phyloP scores from a whole-genome alignment of 2,329 filamentous ascomycete species.

The Diatrype stigma region DNA sequence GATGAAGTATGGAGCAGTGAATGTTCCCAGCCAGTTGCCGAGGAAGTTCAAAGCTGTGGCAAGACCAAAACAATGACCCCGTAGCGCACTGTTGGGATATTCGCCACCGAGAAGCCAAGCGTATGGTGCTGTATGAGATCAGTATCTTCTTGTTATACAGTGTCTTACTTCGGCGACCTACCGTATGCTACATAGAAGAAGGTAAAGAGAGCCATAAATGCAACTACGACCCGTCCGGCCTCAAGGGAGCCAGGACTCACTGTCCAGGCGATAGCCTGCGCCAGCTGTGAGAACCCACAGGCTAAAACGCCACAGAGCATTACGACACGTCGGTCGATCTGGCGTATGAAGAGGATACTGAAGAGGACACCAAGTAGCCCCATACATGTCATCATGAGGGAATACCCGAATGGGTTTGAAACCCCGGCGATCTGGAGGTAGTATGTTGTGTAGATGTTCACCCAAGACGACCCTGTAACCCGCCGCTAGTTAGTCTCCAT shows the following conservation, averaged over 20 bases:
- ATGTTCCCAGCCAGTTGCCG: conserved; percentile 35
- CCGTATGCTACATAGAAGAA: conserved; percentile 32
- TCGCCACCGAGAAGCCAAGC: conserved; percentile 37
- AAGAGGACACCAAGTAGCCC: conserved; percentile 28
- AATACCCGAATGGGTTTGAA: conserved; percentile 28
- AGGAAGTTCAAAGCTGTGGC: conserved; percentile 36
- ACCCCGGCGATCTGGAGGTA: conserved; percentile 30
- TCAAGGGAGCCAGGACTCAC: conserved; percentile 19
- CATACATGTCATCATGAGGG: conserved; percentile 30
- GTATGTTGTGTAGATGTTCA: conserved; percentile 29
- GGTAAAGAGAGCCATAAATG: conserved; percentile 28
- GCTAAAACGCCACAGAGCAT: conserved; percentile 26
- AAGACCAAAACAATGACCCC: conserved; percentile 34
- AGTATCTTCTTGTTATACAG: conserved; percentile 1
- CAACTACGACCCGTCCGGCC: conserved; percentile 25
- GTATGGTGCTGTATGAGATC: conserved; percentile 24
- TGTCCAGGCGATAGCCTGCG: conserved; percentile 29
- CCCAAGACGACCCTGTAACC: conserved; percentile 25
- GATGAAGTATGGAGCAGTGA: conserved; percentile 39
- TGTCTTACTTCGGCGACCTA: conserved; percentile 5
- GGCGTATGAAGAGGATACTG: conserved; percentile 26
- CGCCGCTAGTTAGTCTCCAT: conserved; percentile 3
- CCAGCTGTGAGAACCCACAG: conserved; percentile 29
- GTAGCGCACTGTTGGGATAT: conserved; percentile 34
- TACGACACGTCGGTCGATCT: conserved; percentile 27